Evolutionary conservation across 768 basidiomycete species (phyloP), one percentile per base, ranked within the genome.

Genomic region (Lactarius sanguifluus): DNA sequence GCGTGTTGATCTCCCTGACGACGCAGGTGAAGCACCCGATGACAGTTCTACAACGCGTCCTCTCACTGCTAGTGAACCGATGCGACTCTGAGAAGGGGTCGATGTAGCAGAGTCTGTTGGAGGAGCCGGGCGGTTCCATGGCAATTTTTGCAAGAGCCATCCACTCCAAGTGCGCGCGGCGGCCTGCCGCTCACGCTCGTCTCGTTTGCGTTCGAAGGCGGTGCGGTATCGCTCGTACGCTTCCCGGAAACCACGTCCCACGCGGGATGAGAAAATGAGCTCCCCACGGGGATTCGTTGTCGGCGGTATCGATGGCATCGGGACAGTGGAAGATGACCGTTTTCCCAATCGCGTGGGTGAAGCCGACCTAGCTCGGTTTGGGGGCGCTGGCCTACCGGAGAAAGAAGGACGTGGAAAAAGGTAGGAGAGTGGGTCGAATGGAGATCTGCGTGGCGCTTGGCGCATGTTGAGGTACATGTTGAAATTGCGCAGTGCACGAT

Each of bases 401-500:
- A 73, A 64, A 62, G 74, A 71, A 5, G 82, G 79, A 28, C 82
- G 79, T 13, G 82, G 81, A 64, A 85, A 85, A 76, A 88, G 82
- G 76, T 86, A 83, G n/a, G 82, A 75, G 57, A 88, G 76, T 9
- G 84, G 83, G 71, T 83, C 87, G 69, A 72, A 79, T 76, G 80
- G 69, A 68, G 89, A 86, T 38, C 84, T 82, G 18, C 91, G 78
- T 0, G 93, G 86, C 2, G 88, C 89, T 70, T 87, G 86, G 50
- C 95, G 90, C 72, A 96, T 91, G 79, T 99, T 99, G 71, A 99
- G 83, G 73, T 93, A 92, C 88, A 99, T 96, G 76, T 99, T 99
- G 76, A 98, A 90, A 23, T 89, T 91, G 20, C 96, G 86, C 16
- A 99, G 81, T 0, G 95, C 88, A 56, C 89, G 86, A 76, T 98